Evolutionary conservation across 208 protist genomes (phyloP), one percentile per base, ranked within the genome.

Genomic region (Porcisia hertigi): DNA sequence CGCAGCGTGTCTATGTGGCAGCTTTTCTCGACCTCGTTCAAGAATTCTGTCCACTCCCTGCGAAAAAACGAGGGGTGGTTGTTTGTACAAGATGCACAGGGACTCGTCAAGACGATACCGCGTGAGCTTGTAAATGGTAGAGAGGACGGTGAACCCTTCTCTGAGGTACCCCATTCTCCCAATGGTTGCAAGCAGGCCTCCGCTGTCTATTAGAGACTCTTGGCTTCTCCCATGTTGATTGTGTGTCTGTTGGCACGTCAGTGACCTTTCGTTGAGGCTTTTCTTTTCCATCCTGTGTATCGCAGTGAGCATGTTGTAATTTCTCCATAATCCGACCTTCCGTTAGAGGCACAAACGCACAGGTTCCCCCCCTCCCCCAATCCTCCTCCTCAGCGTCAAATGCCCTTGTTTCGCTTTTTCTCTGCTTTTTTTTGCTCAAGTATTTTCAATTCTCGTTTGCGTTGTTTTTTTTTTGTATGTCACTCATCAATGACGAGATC

Each of bases 61-160:
- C 82, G 79, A 54, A 85, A 88, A 60, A 81, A 84, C 25, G 84
- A 88, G 45, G 82, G 79, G 0, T 84, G 77, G 84, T 73, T 86
- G 59, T 84, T 83, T 41, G 81, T 86, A 9, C 77, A 85, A 54
- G 77, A 88, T 59, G 73, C 81, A 39, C 45, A 75, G 41, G 80
- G 79, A 14, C 60, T 88, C n/a, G 77, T 88, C 23, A 73, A 76
- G 8, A 75, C 80, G n/a, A 75, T 80, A 63, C 76, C 79, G 20
- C 80, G 77, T 43, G 59, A 79, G 55, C 47, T 77, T 23, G 84
- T 82, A 12, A 76, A 64, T 25, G 79, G 59, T 16, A 69, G 34
- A 34, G 67, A 73, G 25, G 60, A 71, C 41, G 60, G n/a, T 5
- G 73, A 76, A 49, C 30, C 57, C 43, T 78, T 82, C 59, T 57